Evolutionary conservation across 129 eudicot genomes (phyloP).

Genomic region (Artemisia annua): DNA sequence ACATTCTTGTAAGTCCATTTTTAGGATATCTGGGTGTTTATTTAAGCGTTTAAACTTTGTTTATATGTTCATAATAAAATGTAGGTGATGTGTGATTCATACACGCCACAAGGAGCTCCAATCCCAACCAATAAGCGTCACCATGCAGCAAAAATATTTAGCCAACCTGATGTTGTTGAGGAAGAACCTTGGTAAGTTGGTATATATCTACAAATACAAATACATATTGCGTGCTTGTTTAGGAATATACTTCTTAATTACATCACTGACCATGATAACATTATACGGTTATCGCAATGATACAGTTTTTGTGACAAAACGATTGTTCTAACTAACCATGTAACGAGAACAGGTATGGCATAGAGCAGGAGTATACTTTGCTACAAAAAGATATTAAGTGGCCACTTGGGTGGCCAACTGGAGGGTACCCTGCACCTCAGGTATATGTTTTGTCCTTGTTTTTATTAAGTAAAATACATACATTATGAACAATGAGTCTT

Average conservation of each 20-base stretch:
- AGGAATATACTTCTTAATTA: too few relatives aligned
- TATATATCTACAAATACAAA: background rate
- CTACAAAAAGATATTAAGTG: constrained; percentile 63
- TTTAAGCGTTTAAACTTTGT: background rate
- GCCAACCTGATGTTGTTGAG: constrained; percentile 54
- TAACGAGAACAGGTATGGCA: constrained; percentile 58
- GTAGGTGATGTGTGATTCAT: constrained; percentile 79
- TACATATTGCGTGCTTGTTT: too few relatives aligned
- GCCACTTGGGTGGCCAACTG: constrained; percentile 93
- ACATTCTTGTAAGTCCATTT: constrained; percentile 55
- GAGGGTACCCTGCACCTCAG: constrained; percentile 78
- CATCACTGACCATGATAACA: background rate
- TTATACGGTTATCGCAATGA: background rate
- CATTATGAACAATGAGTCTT: background rate
- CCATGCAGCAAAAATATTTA: constrained; percentile 60
- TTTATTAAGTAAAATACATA: background rate
- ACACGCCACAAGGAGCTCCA: constrained; percentile 71
- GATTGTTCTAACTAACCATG: background rate
- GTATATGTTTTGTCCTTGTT: constrained; percentile 8
- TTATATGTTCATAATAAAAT: constrained; percentile 1
- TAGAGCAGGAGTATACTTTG: constrained; percentile 81
- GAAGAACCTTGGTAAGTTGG: constrained; percentile 59
- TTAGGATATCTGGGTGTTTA: background rate
- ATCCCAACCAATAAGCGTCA: constrained; percentile 65
- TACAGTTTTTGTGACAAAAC: background rate